Evolutionary conservation across 176 grass and related monocot genomes (phyloP).

Genomic region (Tillandsia leiboldiana): DNA sequence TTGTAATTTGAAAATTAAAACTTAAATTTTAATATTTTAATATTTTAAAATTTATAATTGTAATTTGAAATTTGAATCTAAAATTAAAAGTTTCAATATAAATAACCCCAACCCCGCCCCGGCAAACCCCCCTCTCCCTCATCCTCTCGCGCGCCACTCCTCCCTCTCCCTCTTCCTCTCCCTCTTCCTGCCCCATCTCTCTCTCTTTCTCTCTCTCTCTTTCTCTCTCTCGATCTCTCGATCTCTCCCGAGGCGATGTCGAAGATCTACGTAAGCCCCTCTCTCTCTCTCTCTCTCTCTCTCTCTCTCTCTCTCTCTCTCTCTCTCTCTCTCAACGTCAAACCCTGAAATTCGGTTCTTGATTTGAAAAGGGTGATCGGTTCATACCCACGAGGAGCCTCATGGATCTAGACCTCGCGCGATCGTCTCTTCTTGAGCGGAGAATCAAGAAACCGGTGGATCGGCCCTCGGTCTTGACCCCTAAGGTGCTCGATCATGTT

Average conservation of each 20-base stretch:
- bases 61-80: no score
- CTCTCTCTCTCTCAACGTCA: neutral
- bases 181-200: neutral
- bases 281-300: no score
- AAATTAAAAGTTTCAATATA: neutral
- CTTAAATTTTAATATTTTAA: no score
- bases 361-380: slow-evolving; percentile 10
- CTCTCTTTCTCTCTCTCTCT: neutral
- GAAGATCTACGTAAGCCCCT: no score
- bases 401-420: slow-evolving; percentile 36
- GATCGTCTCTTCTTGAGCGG: slow-evolving; percentile 9
- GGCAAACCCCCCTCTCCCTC: neutral
- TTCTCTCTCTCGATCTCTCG: no score
- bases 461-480: neutral
- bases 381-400: slow-evolving; percentile 35
- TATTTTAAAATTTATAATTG: no score
- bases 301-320: neutral
- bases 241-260: no score
- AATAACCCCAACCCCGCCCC: neutral
- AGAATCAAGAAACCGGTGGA: slow-evolving; percentile 13
- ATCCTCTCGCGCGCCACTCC: neutral
- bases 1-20: no score
- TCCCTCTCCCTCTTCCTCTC: neutral
- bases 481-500: slow-evolving; percentile 14
- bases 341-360: slow-evolving; percentile 3